Evolutionary conservation across 805 yeast genomes (phyloP).

Genomic region (Kazachstania kunashirensis): DNA sequence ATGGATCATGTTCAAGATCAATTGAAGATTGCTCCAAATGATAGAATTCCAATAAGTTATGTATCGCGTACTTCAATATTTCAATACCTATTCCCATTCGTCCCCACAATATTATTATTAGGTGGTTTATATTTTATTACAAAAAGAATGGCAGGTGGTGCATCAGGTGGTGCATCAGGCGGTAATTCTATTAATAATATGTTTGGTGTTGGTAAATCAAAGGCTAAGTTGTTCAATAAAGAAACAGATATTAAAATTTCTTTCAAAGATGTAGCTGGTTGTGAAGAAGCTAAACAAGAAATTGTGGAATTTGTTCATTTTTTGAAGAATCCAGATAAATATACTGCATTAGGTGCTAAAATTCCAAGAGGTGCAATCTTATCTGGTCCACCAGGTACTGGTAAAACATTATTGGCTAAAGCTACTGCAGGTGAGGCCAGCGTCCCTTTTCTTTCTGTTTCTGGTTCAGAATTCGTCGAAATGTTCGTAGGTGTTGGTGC

Average conservation of each 20-base stretch:
- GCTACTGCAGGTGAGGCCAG: slow-evolving; percentile 97
- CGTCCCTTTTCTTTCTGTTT: slow-evolving; percentile 83
- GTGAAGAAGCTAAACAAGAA: slow-evolving; percentile 89
- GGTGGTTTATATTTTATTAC: slow-evolving; percentile 55
- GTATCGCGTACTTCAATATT: slow-evolving; percentile 58
- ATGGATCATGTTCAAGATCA: slow-evolving; percentile 63
- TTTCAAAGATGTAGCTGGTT: slow-evolving; percentile 88
- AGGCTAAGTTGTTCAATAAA: slow-evolving; percentile 72
- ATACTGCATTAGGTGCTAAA: slow-evolving; percentile 83
- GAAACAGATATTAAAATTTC: slow-evolving; percentile 73
- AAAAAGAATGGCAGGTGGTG: slow-evolving; percentile 31
- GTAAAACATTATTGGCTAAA: slow-evolving; percentile 84
- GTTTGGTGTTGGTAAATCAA: slow-evolving; percentile 69
- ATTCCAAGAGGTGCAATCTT: slow-evolving; percentile 92
- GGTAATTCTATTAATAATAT: slow-evolving; percentile 35
- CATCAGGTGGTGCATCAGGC: slow-evolving; percentile 42
- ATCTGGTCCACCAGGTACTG: slow-evolving; percentile 96
- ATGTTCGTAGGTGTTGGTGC: slow-evolving; percentile 98
- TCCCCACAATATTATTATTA: slow-evolving; percentile 72
- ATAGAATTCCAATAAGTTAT: slow-evolving; percentile 70
- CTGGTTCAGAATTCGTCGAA: slow-evolving; percentile 93
- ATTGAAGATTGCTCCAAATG: slow-evolving; percentile 54
- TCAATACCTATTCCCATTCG: slow-evolving; percentile 54
- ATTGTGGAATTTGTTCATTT: slow-evolving; percentile 92
- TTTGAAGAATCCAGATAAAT: slow-evolving; percentile 73